Conservation (phyloP, 176 grass and related monocot species). For the Phoenix roebelenii region DNA sequence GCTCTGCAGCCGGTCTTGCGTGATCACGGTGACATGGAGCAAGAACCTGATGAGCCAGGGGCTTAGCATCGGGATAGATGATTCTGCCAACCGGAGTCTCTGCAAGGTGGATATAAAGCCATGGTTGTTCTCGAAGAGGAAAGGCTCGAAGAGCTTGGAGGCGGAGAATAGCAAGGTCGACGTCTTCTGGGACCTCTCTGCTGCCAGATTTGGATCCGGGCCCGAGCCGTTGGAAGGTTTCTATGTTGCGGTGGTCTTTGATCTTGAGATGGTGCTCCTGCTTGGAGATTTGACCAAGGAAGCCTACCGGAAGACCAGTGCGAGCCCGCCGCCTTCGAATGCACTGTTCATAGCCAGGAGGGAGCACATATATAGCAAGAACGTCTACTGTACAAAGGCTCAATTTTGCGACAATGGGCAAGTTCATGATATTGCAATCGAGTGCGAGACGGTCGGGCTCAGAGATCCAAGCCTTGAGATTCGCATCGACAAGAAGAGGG, state of each 20-base stretch:
- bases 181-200: slow-evolving; percentile 8
- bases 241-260: slow-evolving; percentile 1
- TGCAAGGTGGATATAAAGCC: slow-evolving; percentile 15
- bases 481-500: background rate
- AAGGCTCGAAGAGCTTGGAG: slow-evolving; percentile 7
- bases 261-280: slow-evolving; percentile 2
- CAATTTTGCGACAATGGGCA: slow-evolving; percentile 9
- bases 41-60: slow-evolving; percentile 11
- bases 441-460: background rate
- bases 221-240: slow-evolving; percentile 6
- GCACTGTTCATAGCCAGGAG: background rate
- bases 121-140: slow-evolving; percentile 11
- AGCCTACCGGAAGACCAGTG: slow-evolving; percentile 1
- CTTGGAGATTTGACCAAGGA: slow-evolving; percentile 5
- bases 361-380: slow-evolving; percentile 6
- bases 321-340: background rate
- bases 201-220: slow-evolving; percentile 4
- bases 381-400: slow-evolving; percentile 2
- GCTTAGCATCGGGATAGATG: slow-evolving; percentile 3
- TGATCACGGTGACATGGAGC: slow-evolving; percentile 1
- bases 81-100: background rate
- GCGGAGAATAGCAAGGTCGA: background rate
- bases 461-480: slow-evolving; percentile 12
- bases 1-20: background rate
- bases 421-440: slow-evolving; percentile 5